Evolutionary conservation across 2,329 filamentous ascomycete genomes (phyloP), one percentile per base, ranked within the genome.

Genomic region (Trichoderma sp.): DNA sequence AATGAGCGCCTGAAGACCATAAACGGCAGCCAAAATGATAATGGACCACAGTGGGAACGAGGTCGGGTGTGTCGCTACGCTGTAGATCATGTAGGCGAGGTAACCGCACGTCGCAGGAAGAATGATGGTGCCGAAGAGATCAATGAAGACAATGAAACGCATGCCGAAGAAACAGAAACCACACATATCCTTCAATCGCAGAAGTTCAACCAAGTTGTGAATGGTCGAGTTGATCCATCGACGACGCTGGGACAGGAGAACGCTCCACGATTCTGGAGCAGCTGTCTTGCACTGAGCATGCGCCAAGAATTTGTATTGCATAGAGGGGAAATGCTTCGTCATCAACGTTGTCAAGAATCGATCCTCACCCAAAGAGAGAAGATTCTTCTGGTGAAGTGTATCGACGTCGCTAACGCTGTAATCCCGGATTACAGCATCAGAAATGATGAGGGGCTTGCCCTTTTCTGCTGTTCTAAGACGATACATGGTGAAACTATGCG

Each of bases 211-310:
- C 77, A 99, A 81, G 79, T 99, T 99, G 85, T 99, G 96, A 71
- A 99, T 91, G 11, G 96, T 99, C 1, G 96, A 98, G 83, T 99
- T 99, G 81, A 99, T 99, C 96, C 96, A 99, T 79, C 96, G 92
- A 84, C 96, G 94, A 86, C 96, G 91, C 79, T 99, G 96, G n/a
- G 96, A 99, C 37, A 99, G 85, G 74, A 99, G 83, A 75, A 99
- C 93, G 76, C 90, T 92, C 93, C 94, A 99, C 29, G 91, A 92
- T 76, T 98, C 94, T 2, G 96, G 96, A 0, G 96, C 96, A 55
- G 95, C 95, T 1, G 96, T 99, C 76, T 92, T 91, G 74, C 94
- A 96, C 79, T 94, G 96, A 8, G 96, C 96, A 80, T 97, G 93
- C 0, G 94, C 89, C 64, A 97, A 87, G 79, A 98, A 99, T 81